Percentiles rank a stretch among this genome's conserved stretches.
Evolutionary conservation across 116 monocot genomes (phyloP).

Genomic region (Cymodocea nodosa): DNA sequence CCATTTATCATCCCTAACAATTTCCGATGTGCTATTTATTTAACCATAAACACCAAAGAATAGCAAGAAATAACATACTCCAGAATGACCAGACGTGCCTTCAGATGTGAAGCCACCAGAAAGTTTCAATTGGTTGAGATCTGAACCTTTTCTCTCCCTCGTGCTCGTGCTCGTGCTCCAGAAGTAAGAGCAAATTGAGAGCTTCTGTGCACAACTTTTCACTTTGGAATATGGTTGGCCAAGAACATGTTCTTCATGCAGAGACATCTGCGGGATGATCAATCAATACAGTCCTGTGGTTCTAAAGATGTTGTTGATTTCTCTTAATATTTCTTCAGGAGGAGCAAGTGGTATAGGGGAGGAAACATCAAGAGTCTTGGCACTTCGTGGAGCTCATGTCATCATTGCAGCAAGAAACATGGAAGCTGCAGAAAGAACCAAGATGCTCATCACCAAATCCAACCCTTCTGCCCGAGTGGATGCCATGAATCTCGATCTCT

Average conservation of each 20-base stretch:
- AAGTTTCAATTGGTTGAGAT: too few species aligned
- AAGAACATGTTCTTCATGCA: not conserved
- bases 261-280: not conserved
- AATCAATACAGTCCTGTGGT: too few species aligned
- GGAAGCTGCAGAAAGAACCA: slow-evolving; percentile 48
- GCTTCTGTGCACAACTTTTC: not conserved
- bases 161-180: too few species aligned
- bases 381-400: slow-evolving; percentile 68
- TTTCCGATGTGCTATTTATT: too few species aligned
- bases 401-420: slow-evolving; percentile 81
- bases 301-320: too few species aligned
- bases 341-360: slow-evolving; percentile 93
- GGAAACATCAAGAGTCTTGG: slow-evolving; percentile 72
- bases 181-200: too few species aligned
- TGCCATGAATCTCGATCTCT: slow-evolving; percentile 67
- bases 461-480: slow-evolving; percentile 41
- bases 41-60: too few species aligned
- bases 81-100: too few species aligned
- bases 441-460: slow-evolving; percentile 23
- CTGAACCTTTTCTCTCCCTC: too few species aligned
- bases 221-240: not conserved
- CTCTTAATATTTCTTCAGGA: slow-evolving; percentile 23
- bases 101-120: too few species aligned
- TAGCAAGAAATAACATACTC: too few species aligned
- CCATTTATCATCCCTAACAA: too few species aligned